Base-by-base conservation (phyloP, 768 basidiomycete species). In the Holtermannia corniformis region DNA sequence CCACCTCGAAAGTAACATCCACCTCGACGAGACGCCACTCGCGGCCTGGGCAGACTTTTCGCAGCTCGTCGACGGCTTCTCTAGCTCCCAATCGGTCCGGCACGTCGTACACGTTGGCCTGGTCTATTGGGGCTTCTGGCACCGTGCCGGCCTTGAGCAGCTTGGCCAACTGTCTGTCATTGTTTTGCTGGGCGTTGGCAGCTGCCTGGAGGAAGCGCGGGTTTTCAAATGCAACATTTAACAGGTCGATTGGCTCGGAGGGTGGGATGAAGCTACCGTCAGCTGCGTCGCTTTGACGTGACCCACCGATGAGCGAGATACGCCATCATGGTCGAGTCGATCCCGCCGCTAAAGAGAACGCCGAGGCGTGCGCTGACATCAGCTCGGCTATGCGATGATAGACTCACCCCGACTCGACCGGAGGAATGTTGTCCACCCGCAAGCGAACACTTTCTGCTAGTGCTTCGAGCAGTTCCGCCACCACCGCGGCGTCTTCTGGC, bases 181-280 rank as follows among this genome's bases (percentile, higher is more conserved):
- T 21, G 5, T 7, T 21, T 49, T 49, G 5, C 48, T 12, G 14
- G 19, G 28, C 48, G 13, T 40, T 19, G 5, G 10, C 21, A 50
- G 28, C 41, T 23, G 37, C 66, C 43, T 75, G 75, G 13, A 85
- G 73, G 63, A 86, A 85, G 4, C 88, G 80, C n/a, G 90, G 90
- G 64, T 95, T 95, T 67, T 96, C 90, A 60, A 96, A 96, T 1
- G 88, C 87, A 3, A 96, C 88, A 62, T 95, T 95, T 5, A 96
- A 75, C 1, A 96, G 75, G 65, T 96, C 92, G 47, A 96, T 88
- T 0, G 89, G 86, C 66, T 95, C 90, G 43, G 80, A 76, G 16
- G 74, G 47, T 10, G 86, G 82, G 27, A 90, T 67, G 67, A 87
- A 80, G 54, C 90, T 92, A 55, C 44, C 50, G 3, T 22, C 25